Percentiles rank a stretch among this genome's conserved stretches.
These are phyloP conservation scores for Blastobotrys petasosporus DNA, from an alignment of 1,139 yeast species.

Conservation along the genomic window DNA sequence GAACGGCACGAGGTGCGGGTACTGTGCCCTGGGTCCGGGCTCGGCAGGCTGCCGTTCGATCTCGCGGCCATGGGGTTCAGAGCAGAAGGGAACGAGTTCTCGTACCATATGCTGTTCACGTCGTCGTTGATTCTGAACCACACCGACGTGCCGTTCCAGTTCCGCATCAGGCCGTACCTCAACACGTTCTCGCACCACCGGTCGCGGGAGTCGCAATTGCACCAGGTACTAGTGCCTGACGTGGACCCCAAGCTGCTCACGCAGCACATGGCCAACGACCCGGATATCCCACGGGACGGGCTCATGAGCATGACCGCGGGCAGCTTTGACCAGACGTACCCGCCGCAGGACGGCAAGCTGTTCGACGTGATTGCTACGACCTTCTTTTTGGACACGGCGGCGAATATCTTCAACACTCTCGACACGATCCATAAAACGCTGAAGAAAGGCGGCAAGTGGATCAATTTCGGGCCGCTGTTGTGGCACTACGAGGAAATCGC, in stretches of 20 bases:
- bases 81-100: slow-evolving; percentile 82
- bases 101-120: slow-evolving; percentile 71
- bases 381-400: slow-evolving; percentile 76
- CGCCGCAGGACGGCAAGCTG: slow-evolving; percentile 37
- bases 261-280: slow-evolving; percentile 30
- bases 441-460: slow-evolving; percentile 59
- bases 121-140: slow-evolving; percentile 61
- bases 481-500: slow-evolving; percentile 75
- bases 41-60: slow-evolving; percentile 74
- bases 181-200: slow-evolving; percentile 71
- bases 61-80: slow-evolving; percentile 60
- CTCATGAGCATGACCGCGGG: slow-evolving; percentile 77
- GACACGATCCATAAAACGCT: slow-evolving; percentile 51
- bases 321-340: slow-evolving; percentile 71
- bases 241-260: slow-evolving; percentile 27
- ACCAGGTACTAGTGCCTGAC: slow-evolving; percentile 44
- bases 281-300: slow-evolving; percentile 42
- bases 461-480: slow-evolving; percentile 76
- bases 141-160: slow-evolving; percentile 48
- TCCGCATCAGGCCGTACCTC: slow-evolving; percentile 61
- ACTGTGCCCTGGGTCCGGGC: slow-evolving; percentile 78
- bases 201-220: slow-evolving; percentile 45
- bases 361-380: slow-evolving; percentile 60
- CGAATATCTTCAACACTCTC: slow-evolving; percentile 65
- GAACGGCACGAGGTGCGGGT: slow-evolving; percentile 37